phyloP scores from a whole-genome alignment of 2,329 filamentous ascomycete species.

The Colletotrichum agaves region DNA sequence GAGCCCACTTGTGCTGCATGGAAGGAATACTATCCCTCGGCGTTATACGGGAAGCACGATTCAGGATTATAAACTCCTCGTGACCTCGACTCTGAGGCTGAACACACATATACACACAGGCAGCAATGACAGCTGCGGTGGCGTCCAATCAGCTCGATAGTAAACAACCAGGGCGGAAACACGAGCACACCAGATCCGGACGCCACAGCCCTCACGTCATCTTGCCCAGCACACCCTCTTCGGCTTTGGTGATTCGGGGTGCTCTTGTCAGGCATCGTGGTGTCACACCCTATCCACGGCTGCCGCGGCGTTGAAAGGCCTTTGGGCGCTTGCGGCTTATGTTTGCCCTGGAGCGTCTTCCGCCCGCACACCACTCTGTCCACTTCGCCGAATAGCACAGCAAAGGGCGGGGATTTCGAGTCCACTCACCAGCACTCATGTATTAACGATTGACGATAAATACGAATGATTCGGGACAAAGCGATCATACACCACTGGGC shows the following conservation, averaged over 20 bases:
- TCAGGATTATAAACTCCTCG: constrained; percentile 35
- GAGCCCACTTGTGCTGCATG: constrained; percentile 37
- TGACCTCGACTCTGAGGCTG: background rate
- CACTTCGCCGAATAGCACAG: background rate
- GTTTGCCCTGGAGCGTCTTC: background rate
- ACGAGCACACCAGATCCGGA: constrained; percentile 21
- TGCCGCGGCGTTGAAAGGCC: background rate
- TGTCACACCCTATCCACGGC: background rate
- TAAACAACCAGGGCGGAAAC: constrained; percentile 4
- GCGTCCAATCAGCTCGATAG: background rate
- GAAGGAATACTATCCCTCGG: constrained; percentile 36
- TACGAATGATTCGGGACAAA: background rate
- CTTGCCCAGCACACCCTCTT: background rate
- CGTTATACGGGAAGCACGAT: constrained; percentile 36
- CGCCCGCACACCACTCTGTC: background rate
- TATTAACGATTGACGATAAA: background rate
- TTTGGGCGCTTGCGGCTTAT: background rate
- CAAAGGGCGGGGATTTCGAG: background rate
- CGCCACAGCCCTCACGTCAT: constrained; percentile 7
- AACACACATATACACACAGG: background rate
- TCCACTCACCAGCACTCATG: background rate
- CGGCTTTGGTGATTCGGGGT: background rate
- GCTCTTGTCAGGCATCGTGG: background rate
- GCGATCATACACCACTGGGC: background rate
- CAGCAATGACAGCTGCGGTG: constrained; percentile 15